These are phyloP conservation scores for Mayamaea pseudoterrestris DNA, from an alignment of 108 stramenopile species.

Conservation along the genomic window DNA sequence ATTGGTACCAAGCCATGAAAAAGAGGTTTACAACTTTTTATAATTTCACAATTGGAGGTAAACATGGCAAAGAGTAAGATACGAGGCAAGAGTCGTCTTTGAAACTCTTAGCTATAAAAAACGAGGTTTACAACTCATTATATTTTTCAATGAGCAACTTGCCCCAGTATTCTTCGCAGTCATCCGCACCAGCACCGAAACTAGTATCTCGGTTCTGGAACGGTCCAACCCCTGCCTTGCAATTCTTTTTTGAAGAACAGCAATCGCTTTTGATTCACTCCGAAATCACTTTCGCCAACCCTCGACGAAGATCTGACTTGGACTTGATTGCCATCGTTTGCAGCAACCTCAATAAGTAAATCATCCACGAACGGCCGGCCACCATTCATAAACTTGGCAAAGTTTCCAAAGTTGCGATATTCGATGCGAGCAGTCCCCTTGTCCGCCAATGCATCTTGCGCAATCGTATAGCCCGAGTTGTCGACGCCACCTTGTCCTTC, in stretches of 20 bases:
- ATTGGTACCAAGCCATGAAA: not conserved
- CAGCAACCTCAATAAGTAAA: slow-evolving; percentile 48
- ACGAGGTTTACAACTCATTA: no score
- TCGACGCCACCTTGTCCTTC: slow-evolving; percentile 51
- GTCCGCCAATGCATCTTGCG: slow-evolving; percentile 31
- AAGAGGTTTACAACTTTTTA: no score
- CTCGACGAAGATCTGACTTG: slow-evolving; percentile 45
- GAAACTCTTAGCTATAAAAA: no score
- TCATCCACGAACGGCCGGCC: slow-evolving; percentile 85
- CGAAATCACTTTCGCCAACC: slow-evolving; percentile 74
- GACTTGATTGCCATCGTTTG: slow-evolving; percentile 31
- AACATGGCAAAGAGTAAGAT: no score
- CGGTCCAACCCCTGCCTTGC: slow-evolving; percentile 16
- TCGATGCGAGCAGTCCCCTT: slow-evolving; percentile 40
- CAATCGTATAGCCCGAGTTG: slow-evolving; percentile 57
- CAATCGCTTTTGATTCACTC: slow-evolving; percentile 67
- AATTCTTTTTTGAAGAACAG: slow-evolving; percentile 9
- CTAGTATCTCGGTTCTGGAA: slow-evolving; percentile 19
- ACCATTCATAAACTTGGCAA: slow-evolving; percentile 75
- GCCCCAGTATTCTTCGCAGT: no score
- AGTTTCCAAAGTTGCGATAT: slow-evolving; percentile 64
- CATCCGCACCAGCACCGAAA: no score
- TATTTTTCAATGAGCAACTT: no score
- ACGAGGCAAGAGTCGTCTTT: no score
- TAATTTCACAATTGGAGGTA: no score